phyloP scores from a whole-genome alignment of 202 grass and related monocot species.

The Digitaria exilis region DNA sequence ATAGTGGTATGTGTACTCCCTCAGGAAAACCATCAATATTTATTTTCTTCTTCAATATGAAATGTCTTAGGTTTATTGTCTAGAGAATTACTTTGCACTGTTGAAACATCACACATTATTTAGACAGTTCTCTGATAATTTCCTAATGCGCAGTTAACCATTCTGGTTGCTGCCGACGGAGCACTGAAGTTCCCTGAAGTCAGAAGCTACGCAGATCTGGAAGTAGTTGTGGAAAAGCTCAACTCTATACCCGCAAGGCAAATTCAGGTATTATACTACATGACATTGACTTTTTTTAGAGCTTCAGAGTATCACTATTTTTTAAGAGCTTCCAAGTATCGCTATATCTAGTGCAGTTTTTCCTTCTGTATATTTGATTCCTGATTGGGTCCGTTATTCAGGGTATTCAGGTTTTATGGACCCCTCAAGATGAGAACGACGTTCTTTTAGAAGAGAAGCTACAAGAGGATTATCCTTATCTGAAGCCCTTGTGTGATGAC shows the following conservation, averaged over 20 bases:
- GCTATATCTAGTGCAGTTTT: neutral
- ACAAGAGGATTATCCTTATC: constrained; percentile 37
- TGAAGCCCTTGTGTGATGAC: constrained; percentile 29
- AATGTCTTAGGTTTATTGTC: neutral
- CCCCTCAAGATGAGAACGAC: constrained; percentile 34
- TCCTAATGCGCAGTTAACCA: constrained; percentile 24
- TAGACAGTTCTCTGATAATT: neutral
- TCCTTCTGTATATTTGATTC: neutral
- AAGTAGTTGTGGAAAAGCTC: constrained; percentile 12
- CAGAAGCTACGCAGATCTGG: constrained; percentile 23
- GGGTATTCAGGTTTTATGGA: constrained; percentile 47
- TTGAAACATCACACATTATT: neutral
- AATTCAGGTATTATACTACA: constrained; percentile 11
- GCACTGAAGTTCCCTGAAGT: constrained; percentile 1
- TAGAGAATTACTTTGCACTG: neutral
- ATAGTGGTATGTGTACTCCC: constrained; percentile 14
- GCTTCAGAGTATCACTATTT: too few relatives aligned
- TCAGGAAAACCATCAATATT: neutral
- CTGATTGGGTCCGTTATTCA: constrained; percentile 3
- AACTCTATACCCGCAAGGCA: constrained; percentile 4
- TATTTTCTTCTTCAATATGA: neutral
- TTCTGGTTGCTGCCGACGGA: constrained; percentile 40
- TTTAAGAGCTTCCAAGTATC: too few relatives aligned
- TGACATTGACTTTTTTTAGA: neutral
- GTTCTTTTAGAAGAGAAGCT: constrained; percentile 23